Conservation (phyloP, 78 protist species). For the Neovahlkampfia damariscottae region DNA sequence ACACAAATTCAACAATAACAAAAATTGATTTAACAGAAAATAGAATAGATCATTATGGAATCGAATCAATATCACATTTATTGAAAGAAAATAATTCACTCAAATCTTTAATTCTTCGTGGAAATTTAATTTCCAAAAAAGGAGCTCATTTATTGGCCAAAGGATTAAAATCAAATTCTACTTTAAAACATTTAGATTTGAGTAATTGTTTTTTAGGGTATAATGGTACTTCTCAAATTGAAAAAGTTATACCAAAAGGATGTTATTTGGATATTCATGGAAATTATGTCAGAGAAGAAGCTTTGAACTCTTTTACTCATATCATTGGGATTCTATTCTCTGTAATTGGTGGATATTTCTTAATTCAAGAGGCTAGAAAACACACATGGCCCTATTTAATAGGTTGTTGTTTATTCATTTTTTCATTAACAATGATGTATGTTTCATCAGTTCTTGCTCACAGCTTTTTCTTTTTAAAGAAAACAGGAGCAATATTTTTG, state of each 20-base stretch:
- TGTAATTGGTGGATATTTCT: not conserved
- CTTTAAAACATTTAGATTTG: not conserved
- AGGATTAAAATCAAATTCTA: not conserved
- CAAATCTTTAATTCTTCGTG: not conserved
- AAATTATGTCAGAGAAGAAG: slow-evolving; percentile 1
- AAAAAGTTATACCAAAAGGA: not conserved
- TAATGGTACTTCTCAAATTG: not conserved
- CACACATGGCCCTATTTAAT: not conserved
- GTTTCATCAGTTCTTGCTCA: not conserved
- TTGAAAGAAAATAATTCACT: not conserved
- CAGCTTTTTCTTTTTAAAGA: not conserved
- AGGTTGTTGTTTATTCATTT: not conserved
- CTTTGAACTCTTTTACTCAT: slow-evolving; percentile 1
- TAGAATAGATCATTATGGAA: not conserved
- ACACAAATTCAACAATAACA: too few species aligned
- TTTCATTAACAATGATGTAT: not conserved
- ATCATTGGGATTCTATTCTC: not conserved
- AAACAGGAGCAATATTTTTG: not conserved
- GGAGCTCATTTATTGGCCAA: not conserved
- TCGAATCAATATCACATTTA: not conserved
- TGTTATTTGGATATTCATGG: not conserved
- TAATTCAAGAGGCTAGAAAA: not conserved
- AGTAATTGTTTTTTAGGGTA: not conserved
- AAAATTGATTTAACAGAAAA: too few species aligned
- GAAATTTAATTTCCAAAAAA: not conserved